Evolutionary conservation across 169 alveolate genomes (phyloP), one percentile per base, ranked within the genome.

Genomic region (Besnoitia besnoiti): DNA sequence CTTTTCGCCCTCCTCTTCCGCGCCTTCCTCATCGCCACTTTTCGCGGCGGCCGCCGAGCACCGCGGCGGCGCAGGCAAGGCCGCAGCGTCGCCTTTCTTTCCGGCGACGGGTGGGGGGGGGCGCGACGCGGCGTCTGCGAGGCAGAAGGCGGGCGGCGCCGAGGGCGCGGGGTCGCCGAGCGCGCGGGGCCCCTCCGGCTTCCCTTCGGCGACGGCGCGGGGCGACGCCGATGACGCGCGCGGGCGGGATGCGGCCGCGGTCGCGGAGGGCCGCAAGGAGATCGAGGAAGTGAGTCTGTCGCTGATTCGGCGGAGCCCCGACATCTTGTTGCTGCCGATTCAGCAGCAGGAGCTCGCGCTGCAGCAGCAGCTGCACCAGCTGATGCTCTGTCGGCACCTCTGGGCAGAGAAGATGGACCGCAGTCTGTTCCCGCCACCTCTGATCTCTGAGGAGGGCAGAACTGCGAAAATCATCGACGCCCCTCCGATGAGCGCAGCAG

Each of bases 291-390:
- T 77, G 59, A 40, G 59, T 10, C 30, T 40, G n/a, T 30, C 61
- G 37, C n/a, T 77, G 49, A 35, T 42, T 40, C 61, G 59, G 4
- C 44, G 87, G n/a, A 42, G 87, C 47, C 61, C 61, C 39, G 87
- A 77, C 55, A 42, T 77, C 30, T 55, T 77, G 12, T 27, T 37
- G 14, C 55, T 77, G 33, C 87, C 87, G 49, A 35, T 77, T 19
- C 87, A 39, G 16, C 87, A 77, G 59, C 87, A 77, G 40, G 87
- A 77, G 30, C 33, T 77, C 10, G 59, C 50, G 49, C 40, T 77
- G 30, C 87, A 77, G 59, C 87, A 77, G 87, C 87, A 77, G 35
- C 87, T 77, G 7, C 87, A 77, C 40, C 87, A 77, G 87, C 33
- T 77, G 59, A 77, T 44, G 49, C 87, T 77, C 37, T 77, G 87